Evolutionary conservation across 257 asterid genomes (phyloP), one percentile per base, ranked within the genome.

Genomic region (Lycium barbarum): DNA sequence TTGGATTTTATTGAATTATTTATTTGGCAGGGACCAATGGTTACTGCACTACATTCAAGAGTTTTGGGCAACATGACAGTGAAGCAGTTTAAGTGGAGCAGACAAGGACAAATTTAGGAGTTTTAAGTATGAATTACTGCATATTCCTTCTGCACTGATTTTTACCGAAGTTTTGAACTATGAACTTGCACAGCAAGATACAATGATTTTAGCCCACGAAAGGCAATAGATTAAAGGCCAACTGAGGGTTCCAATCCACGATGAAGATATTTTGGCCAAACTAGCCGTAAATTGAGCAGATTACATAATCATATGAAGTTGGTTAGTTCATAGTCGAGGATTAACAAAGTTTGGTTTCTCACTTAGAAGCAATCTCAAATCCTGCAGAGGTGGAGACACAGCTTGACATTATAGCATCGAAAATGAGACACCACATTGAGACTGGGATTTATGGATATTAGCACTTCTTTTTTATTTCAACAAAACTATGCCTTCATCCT

Each of bases 1-100:
- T 78, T 78, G 65, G 65, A 78, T 78, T 78, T 78, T 76, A 76
- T 76, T 76, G 82, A 76, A 76, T 51, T 76, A 51, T 76, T 76
- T 26, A 76, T 51, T 76, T 51, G 63, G 82, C 26, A 76, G 15
- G 20, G 6, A 74, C 13, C 81, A 20, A 20, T 22, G 81, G n/a
- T 35, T 74, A 74, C 43, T 20, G 61, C 43, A 74, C 81, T 6
- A 22, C 20, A 73, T 74, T 74, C 81, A 49, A 74, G 81, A 74
- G 20, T 20, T 20, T 22, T 74, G 80, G 80, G 80, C 35, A 72
- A 72, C 80, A 73, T 10, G 20, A 47, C 20, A 1, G 81, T 20
- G 81, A 74, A 49, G 81, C 74, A 67, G 49, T 67, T 67, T 67
- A 49, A 67, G 49, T 6, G 74, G 49, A 13, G 74, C n/a, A 22